A percentile compares a stretch with the other conserved stretches of the same genome.
Conservation (phyloP, 495 filamentous ascomycete genomes). For the Letharia columbiana region DNA sequence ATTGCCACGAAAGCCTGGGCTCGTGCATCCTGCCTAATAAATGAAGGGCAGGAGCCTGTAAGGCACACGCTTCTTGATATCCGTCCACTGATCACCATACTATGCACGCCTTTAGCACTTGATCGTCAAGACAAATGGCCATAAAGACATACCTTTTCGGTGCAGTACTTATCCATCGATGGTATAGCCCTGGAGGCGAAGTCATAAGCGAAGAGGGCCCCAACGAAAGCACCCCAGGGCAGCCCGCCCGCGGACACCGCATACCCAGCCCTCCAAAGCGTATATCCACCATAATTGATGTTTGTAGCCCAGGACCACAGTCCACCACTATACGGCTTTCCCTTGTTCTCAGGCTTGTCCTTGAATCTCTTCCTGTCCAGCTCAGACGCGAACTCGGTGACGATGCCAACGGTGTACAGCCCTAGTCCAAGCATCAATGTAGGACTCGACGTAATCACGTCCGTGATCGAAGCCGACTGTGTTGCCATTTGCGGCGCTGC, state of each 20-base stretch:
- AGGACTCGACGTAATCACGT: conserved; percentile 23
- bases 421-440: conserved; percentile 35
- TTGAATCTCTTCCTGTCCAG: conserved; percentile 48
- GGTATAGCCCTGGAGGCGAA: conserved; percentile 40
- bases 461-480: conserved; percentile 12
- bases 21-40: conserved; percentile 8
- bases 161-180: conserved; percentile 44
- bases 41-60: conserved; percentile 37
- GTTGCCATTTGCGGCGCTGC: conserved; percentile 25
- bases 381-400: conserved; percentile 43
- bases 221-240: conserved; percentile 34
- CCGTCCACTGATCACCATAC: conserved; percentile 38
- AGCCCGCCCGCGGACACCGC: conserved; percentile 42
- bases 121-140: not conserved
- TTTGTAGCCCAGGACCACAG: conserved; percentile 48
- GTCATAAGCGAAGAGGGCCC: conserved; percentile 35
- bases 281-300: conserved; percentile 51
- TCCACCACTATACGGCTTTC: conserved; percentile 45
- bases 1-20: not conserved
- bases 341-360: conserved; percentile 41
- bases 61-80: conserved; percentile 37
- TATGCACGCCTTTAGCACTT: conserved; percentile 8
- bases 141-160: conserved; percentile 28
- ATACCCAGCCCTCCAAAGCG: conserved; percentile 47
- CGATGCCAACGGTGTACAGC: conserved; percentile 41